Conservation (phyloP, 495 filamentous ascomycete species). For the Aspergillus steynii region DNA sequence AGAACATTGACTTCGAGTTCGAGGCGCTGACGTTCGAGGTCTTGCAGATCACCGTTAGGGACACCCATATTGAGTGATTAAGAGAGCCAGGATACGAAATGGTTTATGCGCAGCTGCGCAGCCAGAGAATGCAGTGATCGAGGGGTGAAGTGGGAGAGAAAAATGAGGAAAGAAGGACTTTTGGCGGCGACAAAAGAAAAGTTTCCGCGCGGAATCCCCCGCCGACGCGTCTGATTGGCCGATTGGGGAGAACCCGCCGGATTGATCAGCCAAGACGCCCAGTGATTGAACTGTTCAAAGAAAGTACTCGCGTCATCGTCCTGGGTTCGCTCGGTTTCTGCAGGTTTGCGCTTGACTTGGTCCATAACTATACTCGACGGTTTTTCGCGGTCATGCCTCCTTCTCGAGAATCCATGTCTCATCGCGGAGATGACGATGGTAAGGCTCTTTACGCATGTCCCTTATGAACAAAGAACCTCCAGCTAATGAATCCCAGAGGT, state of each 20-base stretch:
- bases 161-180: constrained; percentile 7
- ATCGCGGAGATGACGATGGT: constrained; percentile 55
- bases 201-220: constrained; percentile 24
- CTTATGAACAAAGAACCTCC: constrained; percentile 3
- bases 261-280: constrained; percentile 6
- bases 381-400: constrained; percentile 26
- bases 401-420: constrained; percentile 31
- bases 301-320: not conserved
- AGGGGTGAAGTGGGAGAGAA: constrained; percentile 6
- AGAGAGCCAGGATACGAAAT: not conserved
- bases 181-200: constrained; percentile 23
- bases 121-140: constrained; percentile 10
- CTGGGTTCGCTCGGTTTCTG: constrained; percentile 2
- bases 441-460: constrained; percentile 12
- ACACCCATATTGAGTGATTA: constrained; percentile 32
- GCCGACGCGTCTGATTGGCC: constrained; percentile 27
- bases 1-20: constrained; percentile 73
- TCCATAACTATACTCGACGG: constrained; percentile 8
- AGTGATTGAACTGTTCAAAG: not conserved
- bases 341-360: constrained; percentile 10
- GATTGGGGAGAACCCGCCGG: constrained; percentile 7
- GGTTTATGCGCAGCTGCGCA: not conserved
- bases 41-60: constrained; percentile 33
- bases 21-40: constrained; percentile 72
- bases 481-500: constrained; percentile 59